Evolutionary conservation across 305 asterid genomes (phyloP), one percentile per base, ranked within the genome.

Genomic region (Lippia alba): DNA sequence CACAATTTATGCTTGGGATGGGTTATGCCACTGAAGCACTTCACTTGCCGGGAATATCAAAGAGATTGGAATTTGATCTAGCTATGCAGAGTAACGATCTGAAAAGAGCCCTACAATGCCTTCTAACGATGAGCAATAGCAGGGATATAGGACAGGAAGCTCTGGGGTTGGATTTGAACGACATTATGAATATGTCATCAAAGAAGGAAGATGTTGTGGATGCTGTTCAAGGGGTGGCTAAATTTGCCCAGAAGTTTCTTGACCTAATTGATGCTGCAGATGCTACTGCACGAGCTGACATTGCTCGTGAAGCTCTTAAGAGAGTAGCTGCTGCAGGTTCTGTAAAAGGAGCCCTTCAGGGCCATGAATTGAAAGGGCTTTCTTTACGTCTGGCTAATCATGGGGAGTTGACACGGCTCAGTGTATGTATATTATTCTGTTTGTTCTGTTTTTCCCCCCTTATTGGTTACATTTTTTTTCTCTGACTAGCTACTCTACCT

Each of bases 1-100:
- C 99, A 6, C 99, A 90, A 66, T 91, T 94, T 88, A 84, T 94
- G 97, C 90, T 94, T 32, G 97, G 97, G 56, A 94, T 94, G 99
- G 97, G 99, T 70, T 94, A 91, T 81, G 97, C 99, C 48, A 94
- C 94, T 33, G 99, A 94, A 87, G 97, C 99, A 53, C 97, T 94
- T 74, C 99, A 94, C 78, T 86, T 94, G 85, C 97, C 96, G 74
- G 99, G 99, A 62, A 83, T 94, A 85, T 94, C 99, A 40, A 94
- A 94, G 82, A 87, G 96, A 74, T 66, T 94, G 83, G 99, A 94
- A 79, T 91, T 89, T 73, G 97, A 94, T 85, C 85, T 91, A 75
- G 99, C 99, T 53, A 78, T 91, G 96, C 93, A 90, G 82, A 94
- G 99, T 81, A 90, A 74, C 79, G 97, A 94, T 79, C 72, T 90